Percentiles rank a stretch among this genome's conserved stretches.
Evolutionary conservation across 495 filamentous ascomycete genomes (phyloP).

Genomic region (Hypoxylon cercidicola): DNA sequence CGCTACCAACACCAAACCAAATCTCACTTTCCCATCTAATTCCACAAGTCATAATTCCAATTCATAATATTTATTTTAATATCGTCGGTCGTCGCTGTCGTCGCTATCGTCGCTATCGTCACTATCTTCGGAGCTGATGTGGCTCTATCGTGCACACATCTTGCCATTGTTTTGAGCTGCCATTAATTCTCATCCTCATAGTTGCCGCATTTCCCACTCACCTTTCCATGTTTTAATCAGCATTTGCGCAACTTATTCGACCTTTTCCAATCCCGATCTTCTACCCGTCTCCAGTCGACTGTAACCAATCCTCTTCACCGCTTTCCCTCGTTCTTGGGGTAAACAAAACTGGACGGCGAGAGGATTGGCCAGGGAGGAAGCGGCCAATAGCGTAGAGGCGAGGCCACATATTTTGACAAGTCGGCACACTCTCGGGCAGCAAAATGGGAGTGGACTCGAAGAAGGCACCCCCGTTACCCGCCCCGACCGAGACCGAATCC

Average conservation of each 20-base stretch:
- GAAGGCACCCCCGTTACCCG: constrained; percentile 73
- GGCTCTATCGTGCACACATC: constrained; percentile 6
- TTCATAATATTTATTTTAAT: constrained; percentile 16
- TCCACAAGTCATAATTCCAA: neutral
- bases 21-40: constrained; percentile 7
- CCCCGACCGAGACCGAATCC: constrained; percentile 81
- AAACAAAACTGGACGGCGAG: constrained; percentile 28
- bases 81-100: constrained; percentile 6
- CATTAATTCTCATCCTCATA: constrained; percentile 21
- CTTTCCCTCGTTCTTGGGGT: constrained; percentile 31
- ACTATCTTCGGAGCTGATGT: constrained; percentile 3
- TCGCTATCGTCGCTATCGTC: constrained; percentile 4
- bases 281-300: constrained; percentile 11
- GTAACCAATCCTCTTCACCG: constrained; percentile 28
- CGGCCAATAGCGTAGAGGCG: constrained; percentile 35
- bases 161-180: constrained; percentile 17
- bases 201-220: constrained; percentile 11
- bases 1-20: constrained; percentile 15
- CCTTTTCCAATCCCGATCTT: constrained; percentile 13
- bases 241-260: constrained; percentile 18
- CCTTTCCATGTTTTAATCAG: constrained; percentile 23
- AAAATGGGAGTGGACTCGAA: constrained; percentile 79
- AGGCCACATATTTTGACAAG: constrained; percentile 35
- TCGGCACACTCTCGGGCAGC: constrained; percentile 37
- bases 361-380: constrained; percentile 39